Percentiles rank a stretch among this genome's conserved stretches.
phyloP scores from a whole-genome alignment of 257 asterid species.

The Gentiana macrophylla region DNA sequence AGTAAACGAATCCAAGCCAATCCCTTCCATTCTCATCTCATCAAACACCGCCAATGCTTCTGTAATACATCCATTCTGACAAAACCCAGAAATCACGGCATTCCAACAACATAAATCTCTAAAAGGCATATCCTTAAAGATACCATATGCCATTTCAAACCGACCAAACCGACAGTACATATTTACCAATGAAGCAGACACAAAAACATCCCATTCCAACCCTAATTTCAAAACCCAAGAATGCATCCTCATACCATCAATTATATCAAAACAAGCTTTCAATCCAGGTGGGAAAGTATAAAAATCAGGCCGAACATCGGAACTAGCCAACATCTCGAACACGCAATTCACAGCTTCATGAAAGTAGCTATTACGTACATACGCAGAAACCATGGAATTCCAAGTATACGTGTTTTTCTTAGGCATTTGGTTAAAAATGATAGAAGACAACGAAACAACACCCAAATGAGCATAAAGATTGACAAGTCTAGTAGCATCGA shows the following conservation, averaged over 20 bases:
- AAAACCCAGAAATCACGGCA: conserved; percentile 79
- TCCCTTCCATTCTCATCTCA: conserved; percentile 54
- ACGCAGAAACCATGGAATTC: conserved; percentile 72
- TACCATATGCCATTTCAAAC: conserved; percentile 30
- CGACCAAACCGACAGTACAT: conserved; percentile 73
- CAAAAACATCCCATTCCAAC: conserved; percentile 69
- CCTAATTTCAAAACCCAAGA: conserved; percentile 62
- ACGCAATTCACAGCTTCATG: conserved; percentile 46
- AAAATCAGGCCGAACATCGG: conserved; percentile 63
- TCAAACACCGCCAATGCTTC: conserved; percentile 48
- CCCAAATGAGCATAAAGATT: conserved; percentile 62
- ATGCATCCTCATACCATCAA: conserved; percentile 56
- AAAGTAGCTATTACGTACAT: conserved; percentile 41
- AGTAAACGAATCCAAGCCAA: conserved; percentile 58
- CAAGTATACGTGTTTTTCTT: conserved; percentile 59
- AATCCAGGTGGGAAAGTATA: conserved; percentile 63
- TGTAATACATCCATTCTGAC: conserved; percentile 46
- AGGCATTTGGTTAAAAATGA: conserved; percentile 35
- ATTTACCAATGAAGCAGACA: conserved; percentile 76
- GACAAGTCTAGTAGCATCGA: conserved; percentile 46
- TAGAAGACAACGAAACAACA: conserved; percentile 38
- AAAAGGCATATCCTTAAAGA: conserved; percentile 64
- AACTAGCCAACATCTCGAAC: conserved; percentile 43
- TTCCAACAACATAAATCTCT: conserved; percentile 92
- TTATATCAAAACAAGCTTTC: conserved; percentile 51